Evolutionary conservation across 2,329 filamentous ascomycete genomes (phyloP), one percentile per base, ranked within the genome.

Genomic region (Pseudocercospora musae): DNA sequence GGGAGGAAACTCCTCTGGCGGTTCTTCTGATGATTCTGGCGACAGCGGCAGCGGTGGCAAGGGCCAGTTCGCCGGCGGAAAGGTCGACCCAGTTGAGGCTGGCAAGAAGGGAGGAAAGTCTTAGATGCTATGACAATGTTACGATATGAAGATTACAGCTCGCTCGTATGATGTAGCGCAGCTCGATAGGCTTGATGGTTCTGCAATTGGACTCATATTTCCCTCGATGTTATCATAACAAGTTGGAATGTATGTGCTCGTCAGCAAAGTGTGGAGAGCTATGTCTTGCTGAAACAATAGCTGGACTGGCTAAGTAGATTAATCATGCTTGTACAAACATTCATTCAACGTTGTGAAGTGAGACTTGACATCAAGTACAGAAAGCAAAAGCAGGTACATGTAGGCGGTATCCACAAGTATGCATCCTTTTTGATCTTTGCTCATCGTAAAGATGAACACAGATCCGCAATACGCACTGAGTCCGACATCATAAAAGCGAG

Each of bases 1-100:
- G 67, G 77, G 77, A 46, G 76, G 77, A 25, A 53, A 74, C 50
- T 65, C 68, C 50, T 58, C 59, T 25, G 71, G 67, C 23, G 68
- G 65, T 23, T 29, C 44, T 5, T 54, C 58, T 4, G 50, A 33
- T 29, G 57, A 52, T 23, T 48, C 58, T 11, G 60, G 55, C 40
- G 54, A 59, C 52, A 62, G 60, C 50, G 69, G 65, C n/a, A 59
- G 62, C 57, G 68, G 67, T 9, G 62, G 67, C 44, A 68, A 67
- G 57, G 69, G 69, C 42, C 58, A 66, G 53, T 66, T 66, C 48
- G 64, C 64, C n/a, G 66, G 66, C 29, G 66, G 64, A 27, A 68
- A 68, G 44, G 60, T 65, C 23, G 63, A 62, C 25, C 63, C 60
- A n/a, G 60, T 57, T n/a, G 57, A 61, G 58, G 58, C 64, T 27